A percentile compares a stretch with the other conserved stretches of the same genome.
Conservation (phyloP, 257 asterid species). For the Lycium barbarum region DNA sequence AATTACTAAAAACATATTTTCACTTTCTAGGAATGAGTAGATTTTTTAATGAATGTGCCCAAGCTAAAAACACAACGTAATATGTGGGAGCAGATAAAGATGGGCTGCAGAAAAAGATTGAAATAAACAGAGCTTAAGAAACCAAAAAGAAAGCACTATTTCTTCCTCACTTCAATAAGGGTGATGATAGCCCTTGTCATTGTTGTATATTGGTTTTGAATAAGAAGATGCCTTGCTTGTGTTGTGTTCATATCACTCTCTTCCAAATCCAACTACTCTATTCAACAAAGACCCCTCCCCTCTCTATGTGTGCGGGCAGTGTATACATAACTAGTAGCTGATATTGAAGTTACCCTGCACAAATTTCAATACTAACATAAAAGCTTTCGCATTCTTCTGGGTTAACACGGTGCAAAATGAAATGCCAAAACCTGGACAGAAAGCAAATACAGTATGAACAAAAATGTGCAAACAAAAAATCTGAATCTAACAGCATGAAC, state of each 20-base stretch:
- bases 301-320: background rate
- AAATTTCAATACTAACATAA: background rate
- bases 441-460: background rate
- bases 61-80: too few relatives aligned
- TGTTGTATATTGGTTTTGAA: constrained; percentile 8
- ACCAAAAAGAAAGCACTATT: background rate
- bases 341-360: background rate
- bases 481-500: background rate
- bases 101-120: constrained; percentile 58
- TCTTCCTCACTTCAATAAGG: background rate
- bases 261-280: background rate
- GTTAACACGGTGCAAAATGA: background rate
- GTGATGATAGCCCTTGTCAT: background rate
- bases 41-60: too few relatives aligned
- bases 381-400: background rate
- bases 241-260: background rate
- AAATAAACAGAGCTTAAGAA: constrained; percentile 49
- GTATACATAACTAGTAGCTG: background rate
- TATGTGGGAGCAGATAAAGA: constrained; percentile 55
- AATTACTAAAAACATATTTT: too few relatives aligned
- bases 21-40: too few relatives aligned
- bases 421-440: background rate
- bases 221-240: background rate
- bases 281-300: background rate
- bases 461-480: background rate